These are phyloP conservation scores for Mortierella sp. DNA, from an alignment of 371 early-diverging fungal species.

Conservation along the genomic window DNA sequence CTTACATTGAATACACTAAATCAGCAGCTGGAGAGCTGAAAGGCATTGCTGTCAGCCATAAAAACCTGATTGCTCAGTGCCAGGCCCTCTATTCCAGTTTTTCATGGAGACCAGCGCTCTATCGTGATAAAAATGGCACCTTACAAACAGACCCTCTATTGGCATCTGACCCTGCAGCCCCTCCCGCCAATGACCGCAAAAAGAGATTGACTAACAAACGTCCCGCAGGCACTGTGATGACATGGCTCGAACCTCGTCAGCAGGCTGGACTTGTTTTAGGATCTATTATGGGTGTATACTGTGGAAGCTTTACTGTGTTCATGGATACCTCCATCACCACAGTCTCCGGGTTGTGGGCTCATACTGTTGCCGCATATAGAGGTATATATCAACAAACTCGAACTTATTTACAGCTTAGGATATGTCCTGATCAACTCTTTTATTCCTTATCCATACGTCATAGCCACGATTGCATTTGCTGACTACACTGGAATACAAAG, in stretches of 20 bases:
- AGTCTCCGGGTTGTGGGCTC: constrained; percentile 76
- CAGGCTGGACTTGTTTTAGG: constrained; percentile 83
- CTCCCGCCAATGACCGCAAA: constrained; percentile 26
- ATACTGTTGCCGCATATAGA: constrained; percentile 68
- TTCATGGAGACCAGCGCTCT: constrained; percentile 41
- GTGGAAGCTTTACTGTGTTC: constrained; percentile 77
- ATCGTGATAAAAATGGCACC: constrained; percentile 32
- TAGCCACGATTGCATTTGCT: constrained; percentile 78
- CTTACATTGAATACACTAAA: constrained; percentile 88
- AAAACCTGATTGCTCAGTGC: constrained; percentile 82
- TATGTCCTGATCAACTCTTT: too few species aligned
- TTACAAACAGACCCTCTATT: constrained; percentile 32
- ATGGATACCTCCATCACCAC: constrained; percentile 72
- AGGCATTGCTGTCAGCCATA: constrained; percentile 84
- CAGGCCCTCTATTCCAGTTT: constrained; percentile 41
- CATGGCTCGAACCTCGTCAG: constrained; percentile 81
- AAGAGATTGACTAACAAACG: not conserved
- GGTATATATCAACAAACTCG: too few species aligned
- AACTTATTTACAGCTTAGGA: not conserved
- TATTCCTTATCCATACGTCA: not conserved
- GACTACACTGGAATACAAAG: constrained; percentile 75
- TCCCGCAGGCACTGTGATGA: constrained; percentile 66
- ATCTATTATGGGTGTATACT: constrained; percentile 74
- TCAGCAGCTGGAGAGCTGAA: constrained; percentile 85
- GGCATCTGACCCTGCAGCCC: constrained; percentile 15